Percentiles rank a stretch among this genome's conserved stretches.
Evolutionary conservation across 257 asterid species (phyloP).

Genomic region (Knoxia roxburghii): DNA sequence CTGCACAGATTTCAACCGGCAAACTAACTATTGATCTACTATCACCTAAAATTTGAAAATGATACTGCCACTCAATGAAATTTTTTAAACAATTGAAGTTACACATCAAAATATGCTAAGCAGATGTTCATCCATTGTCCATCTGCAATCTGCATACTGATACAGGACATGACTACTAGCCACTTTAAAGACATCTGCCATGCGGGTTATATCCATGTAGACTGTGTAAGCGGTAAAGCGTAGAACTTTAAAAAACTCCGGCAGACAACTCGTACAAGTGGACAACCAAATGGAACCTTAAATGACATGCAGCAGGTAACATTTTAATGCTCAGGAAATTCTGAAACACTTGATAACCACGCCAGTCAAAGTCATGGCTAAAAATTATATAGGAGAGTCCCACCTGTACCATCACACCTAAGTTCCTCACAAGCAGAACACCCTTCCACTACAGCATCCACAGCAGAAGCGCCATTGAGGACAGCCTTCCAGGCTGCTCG

Average conservation of each 20-base stretch:
- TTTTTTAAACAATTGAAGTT: not conserved
- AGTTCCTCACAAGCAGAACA: constrained; percentile 86
- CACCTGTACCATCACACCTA: constrained; percentile 96
- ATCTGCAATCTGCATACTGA: not conserved
- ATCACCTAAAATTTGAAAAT: not conserved
- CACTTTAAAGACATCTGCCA: not conserved
- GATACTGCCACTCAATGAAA: too few relatives aligned
- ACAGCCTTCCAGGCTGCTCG: constrained; percentile 77
- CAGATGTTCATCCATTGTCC: not conserved
- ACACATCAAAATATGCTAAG: not conserved
- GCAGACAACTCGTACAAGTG: not conserved
- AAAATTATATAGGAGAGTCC: not conserved
- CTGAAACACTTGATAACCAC: not conserved
- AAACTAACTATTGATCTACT: not conserved
- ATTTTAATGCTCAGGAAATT: not conserved
- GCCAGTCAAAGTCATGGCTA: not conserved
- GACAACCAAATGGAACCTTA: not conserved
- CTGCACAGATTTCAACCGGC: constrained; percentile 4
- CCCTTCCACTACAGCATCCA: constrained; percentile 84
- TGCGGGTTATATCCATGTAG: not conserved
- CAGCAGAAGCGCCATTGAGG: constrained; percentile 57
- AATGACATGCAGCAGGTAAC: not conserved
- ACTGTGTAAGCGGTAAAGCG: not conserved
- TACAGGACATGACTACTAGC: not conserved
- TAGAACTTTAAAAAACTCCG: not conserved